Evolutionary conservation across 2,329 filamentous ascomycete genomes (phyloP).

Genomic region (Colletotrichum sidae): DNA sequence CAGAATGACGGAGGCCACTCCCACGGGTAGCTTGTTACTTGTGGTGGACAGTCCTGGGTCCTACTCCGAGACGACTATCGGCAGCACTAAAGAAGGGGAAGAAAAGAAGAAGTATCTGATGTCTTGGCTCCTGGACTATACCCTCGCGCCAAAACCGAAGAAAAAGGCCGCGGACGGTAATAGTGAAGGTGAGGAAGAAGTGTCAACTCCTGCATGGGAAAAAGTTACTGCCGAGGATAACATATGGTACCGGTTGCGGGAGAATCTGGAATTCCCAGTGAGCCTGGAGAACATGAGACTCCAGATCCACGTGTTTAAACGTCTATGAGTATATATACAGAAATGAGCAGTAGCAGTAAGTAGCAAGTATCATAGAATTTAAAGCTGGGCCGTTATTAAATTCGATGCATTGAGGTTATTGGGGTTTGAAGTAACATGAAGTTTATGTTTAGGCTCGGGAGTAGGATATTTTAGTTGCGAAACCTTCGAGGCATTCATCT

Average conservation of each 20-base stretch:
- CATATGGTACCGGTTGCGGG: slow-evolving; percentile 4
- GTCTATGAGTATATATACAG: slow-evolving; percentile 19
- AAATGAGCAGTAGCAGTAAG: too few relatives aligned
- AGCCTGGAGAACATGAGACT: slow-evolving; percentile 39
- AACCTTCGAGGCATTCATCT: too few relatives aligned
- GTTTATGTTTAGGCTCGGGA: too few relatives aligned
- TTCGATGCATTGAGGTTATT: too few relatives aligned
- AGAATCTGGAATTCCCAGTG: slow-evolving; percentile 33
- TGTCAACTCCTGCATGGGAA: slow-evolving; percentile 31
- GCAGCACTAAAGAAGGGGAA: slow-evolving; percentile 24
- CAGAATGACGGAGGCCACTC: slow-evolving; percentile 32
- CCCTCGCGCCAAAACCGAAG: slow-evolving; percentile 32
- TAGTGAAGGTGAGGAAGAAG: slow-evolving; percentile 24
- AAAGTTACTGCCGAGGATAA: slow-evolving; percentile 32
- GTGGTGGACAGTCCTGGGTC: slow-evolving; percentile 34
- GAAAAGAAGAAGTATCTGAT: slow-evolving; percentile 37
- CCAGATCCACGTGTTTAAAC: slow-evolving; percentile 39
- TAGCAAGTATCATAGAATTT: too few relatives aligned
- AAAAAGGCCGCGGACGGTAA: slow-evolving; percentile 1
- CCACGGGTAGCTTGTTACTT: slow-evolving; percentile 37
- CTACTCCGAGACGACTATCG: slow-evolving; percentile 18
- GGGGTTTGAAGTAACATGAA: too few relatives aligned
- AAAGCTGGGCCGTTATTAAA: too few relatives aligned
- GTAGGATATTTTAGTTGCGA: too few relatives aligned
- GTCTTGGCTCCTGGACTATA: slow-evolving; percentile 37